phyloP scores from a whole-genome alignment of 2,329 filamentous ascomycete genomes.

The Hymenoscyphus linearis region DNA sequence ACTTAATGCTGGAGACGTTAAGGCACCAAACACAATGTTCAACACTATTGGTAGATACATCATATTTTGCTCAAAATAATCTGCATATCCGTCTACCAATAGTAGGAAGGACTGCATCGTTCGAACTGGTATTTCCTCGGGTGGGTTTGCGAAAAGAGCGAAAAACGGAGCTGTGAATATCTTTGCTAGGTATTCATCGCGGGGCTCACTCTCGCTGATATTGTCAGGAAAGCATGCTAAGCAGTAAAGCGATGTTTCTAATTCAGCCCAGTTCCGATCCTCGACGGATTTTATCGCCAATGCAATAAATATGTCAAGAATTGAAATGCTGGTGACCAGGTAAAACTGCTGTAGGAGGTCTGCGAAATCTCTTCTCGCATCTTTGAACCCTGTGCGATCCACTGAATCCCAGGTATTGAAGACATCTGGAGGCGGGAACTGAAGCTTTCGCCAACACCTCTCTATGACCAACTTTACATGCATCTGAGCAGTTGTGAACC shows the following conservation, averaged over 20 bases:
- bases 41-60: conserved; percentile 64
- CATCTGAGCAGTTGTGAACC: conserved; percentile 53
- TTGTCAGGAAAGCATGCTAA: conserved; percentile 64
- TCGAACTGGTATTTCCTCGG: conserved; percentile 52
- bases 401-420: conserved; percentile 65
- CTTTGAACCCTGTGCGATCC: conserved; percentile 61
- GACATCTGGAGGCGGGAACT: conserved; percentile 49
- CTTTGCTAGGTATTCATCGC: conserved; percentile 52
- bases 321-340: conserved; percentile 49
- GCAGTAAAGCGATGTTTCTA: conserved; percentile 59
- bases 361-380: conserved; percentile 72
- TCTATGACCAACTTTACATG: conserved; percentile 61
- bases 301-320: conserved; percentile 53
- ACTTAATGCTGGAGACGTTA: conserved; percentile 57
- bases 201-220: conserved; percentile 49
- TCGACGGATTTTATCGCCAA: conserved; percentile 47
- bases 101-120: conserved; percentile 64
- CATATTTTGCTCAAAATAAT: conserved; percentile 69
- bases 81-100: conserved; percentile 66
- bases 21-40: conserved; percentile 67
- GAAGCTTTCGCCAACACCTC: conserved; percentile 63
- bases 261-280: conserved; percentile 48
- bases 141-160: conserved; percentile 45
- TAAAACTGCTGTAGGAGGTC: conserved; percentile 72
- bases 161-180: conserved; percentile 60